phyloP scores from a whole-genome alignment of 1,284 basidiomycete genomes.

The Sporisorium exsertum region DNA sequence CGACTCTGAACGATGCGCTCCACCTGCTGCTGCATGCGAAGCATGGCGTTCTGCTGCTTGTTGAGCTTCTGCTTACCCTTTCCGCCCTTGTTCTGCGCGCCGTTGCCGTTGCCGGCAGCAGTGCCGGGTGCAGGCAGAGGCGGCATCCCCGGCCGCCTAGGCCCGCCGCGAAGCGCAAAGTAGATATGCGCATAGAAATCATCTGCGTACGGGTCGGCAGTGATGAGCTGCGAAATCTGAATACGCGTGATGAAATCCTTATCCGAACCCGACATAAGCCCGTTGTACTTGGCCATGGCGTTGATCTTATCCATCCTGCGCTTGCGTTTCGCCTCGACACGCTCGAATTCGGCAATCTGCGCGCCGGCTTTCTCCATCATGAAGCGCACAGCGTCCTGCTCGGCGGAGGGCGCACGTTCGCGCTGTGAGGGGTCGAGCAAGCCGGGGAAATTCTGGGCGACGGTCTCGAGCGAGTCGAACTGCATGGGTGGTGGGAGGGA shows the following conservation, averaged over 20 bases:
- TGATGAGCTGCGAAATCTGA: slow-evolving; percentile 94
- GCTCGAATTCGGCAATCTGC: slow-evolving; percentile 56
- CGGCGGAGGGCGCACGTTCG: slow-evolving; percentile 38
- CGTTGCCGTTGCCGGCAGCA: slow-evolving; percentile 15
- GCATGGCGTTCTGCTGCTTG: slow-evolving; percentile 87
- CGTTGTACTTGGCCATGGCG: slow-evolving; percentile 89
- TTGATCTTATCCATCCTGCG: slow-evolving; percentile 66
- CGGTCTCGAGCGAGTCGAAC: slow-evolving; percentile 63
- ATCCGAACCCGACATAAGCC: slow-evolving; percentile 97
- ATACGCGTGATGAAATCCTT: slow-evolving; percentile 99
- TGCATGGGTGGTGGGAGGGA: slow-evolving; percentile 65
- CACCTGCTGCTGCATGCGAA: slow-evolving; percentile 95
- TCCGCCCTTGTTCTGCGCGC: slow-evolving; percentile 36
- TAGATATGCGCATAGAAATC: slow-evolving; percentile 99
- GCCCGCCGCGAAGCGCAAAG: slow-evolving; percentile 81
- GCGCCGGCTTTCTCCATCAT: slow-evolving; percentile 54
- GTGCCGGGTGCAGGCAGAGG: slow-evolving; percentile 23
- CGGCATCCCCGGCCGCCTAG: slow-evolving; percentile 34
- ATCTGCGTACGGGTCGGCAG: slow-evolving; percentile 88
- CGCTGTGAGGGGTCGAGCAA: slow-evolving; percentile 53
- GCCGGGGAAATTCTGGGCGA: slow-evolving; percentile 59
- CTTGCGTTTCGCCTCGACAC: slow-evolving; percentile 55
- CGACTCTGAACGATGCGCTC: slow-evolving; percentile 95
- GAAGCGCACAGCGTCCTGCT: slow-evolving; percentile 56
- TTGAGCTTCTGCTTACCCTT: slow-evolving; percentile 58